A percentile compares a stretch with the other conserved stretches of the same genome.
These are phyloP conservation scores for Coleophoma cylindrospora DNA, from an alignment of 2,329 filamentous ascomycete genomes.

Conservation along the genomic window DNA sequence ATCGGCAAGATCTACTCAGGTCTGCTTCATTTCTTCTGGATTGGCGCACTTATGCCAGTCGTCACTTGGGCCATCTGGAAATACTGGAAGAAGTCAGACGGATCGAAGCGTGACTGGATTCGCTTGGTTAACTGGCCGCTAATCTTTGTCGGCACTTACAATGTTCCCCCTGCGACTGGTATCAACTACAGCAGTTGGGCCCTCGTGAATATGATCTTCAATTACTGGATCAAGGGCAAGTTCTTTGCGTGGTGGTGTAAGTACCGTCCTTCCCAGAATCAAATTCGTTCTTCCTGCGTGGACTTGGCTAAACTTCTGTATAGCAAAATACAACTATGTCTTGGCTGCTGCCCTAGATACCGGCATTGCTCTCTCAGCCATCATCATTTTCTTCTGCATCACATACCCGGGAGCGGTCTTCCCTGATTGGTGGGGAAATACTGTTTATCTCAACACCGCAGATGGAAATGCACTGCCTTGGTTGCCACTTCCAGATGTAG, in stretches of 20 bases:
- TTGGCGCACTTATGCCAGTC: conserved; percentile 36
- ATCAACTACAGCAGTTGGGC: conserved; percentile 73
- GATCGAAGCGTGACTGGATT: conserved; percentile 11
- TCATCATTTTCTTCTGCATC: conserved; percentile 68
- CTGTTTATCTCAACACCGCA: conserved; percentile 16
- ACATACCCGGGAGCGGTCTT: conserved; percentile 45
- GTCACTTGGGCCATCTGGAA: conserved; percentile 37
- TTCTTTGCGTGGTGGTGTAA: conserved; percentile 64
- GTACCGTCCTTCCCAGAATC: conserved; percentile 65
- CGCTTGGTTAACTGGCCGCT: conserved; percentile 28
- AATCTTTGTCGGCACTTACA: conserved; percentile 27
- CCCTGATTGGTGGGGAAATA: conserved; percentile 57
- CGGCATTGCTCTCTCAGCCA: conserved; percentile 60
- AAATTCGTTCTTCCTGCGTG: conserved; percentile 63
- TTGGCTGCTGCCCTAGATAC: conserved; percentile 61
- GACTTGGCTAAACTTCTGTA: conserved; percentile 42
- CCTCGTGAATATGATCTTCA: conserved; percentile 65
- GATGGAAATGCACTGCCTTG: conserved; percentile 14
- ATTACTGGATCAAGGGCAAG: conserved; percentile 59
- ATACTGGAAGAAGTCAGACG: conserved; percentile 25
- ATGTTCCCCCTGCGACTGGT: conserved; percentile 52
- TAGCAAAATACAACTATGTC: conserved; percentile 45
- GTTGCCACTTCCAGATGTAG: conserved; percentile 8
- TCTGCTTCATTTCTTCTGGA: conserved; percentile 46
- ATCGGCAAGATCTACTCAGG: conserved; percentile 54